phyloP scores from a whole-genome alignment of 352 stramenopile genomes.

The Elongisporangium undulatum region DNA sequence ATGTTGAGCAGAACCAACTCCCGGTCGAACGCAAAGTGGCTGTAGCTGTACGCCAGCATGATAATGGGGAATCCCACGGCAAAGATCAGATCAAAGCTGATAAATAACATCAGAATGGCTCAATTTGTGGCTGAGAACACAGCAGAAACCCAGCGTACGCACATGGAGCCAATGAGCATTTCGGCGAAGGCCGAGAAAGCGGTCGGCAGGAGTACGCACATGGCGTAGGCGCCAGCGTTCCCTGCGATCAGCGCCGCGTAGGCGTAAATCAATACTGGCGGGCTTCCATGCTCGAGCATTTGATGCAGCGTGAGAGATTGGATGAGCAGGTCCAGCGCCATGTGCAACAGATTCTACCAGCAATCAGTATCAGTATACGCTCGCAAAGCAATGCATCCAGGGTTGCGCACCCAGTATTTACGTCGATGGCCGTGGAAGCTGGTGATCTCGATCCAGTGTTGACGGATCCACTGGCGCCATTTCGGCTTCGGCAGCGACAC shows the following conservation, averaged over 20 bases:
- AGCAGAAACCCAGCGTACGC: conserved; percentile 2
- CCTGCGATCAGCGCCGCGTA: conserved; percentile 9
- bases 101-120: not conserved
- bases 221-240: conserved; percentile 8
- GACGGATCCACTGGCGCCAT: not conserved
- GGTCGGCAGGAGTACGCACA: conserved; percentile 9
- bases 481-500: not conserved
- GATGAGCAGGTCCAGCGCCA: conserved; percentile 8
- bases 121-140: not conserved
- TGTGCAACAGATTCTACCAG: conserved; percentile 17
- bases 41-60: conserved; percentile 14
- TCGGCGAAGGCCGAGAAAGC: conserved; percentile 14
- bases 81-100: conserved; percentile 14
- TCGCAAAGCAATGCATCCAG: not conserved
- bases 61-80: conserved; percentile 15
- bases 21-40: conserved; percentile 14
- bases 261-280: conserved; percentile 4
- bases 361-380: conserved; percentile 5
- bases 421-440: conserved; percentile 7
- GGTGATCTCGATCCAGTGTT: conserved; percentile 10
- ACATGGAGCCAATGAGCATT: conserved; percentile 18
- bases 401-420: conserved; percentile 10
- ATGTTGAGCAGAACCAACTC: conserved; percentile 11
- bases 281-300: conserved; percentile 11
- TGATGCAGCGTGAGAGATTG: conserved; percentile 9